phyloP scores from a whole-genome alignment of 2,329 filamentous ascomycete genomes.

The Cladosporium sp. region DNA sequence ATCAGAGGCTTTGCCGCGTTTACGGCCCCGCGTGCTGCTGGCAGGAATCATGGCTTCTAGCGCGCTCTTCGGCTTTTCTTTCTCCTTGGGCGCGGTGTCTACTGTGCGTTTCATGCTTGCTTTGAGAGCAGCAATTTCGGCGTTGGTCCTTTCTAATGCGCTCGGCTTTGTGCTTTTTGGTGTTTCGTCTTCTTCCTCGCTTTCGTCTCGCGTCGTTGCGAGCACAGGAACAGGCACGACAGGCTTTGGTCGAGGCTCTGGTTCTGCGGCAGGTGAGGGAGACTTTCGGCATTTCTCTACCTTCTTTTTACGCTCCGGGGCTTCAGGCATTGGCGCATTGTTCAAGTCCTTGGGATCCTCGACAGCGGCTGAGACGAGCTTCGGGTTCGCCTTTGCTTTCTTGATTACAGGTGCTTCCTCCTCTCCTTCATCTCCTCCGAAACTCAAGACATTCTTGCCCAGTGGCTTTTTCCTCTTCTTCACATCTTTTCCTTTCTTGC shows the following conservation, averaged over 20 bases:
- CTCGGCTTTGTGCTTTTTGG: constrained; percentile 16
- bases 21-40: constrained; percentile 66
- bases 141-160: constrained; percentile 65
- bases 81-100: constrained; percentile 33
- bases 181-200: constrained; percentile 19
- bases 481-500: constrained; percentile 52
- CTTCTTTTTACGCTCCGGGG: constrained; percentile 19
- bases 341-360: constrained; percentile 23
- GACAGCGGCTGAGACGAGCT: constrained; percentile 50
- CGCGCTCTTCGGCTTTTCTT: constrained; percentile 61
- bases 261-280: constrained; percentile 15
- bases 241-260: constrained; percentile 10
- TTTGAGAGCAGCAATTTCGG: constrained; percentile 75
- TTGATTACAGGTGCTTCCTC: constrained; percentile 61
- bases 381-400: constrained; percentile 74
- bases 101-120: constrained; percentile 70
- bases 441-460: constrained; percentile 74
- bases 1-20: constrained; percentile 54
- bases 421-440: constrained; percentile 61
- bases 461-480: constrained; percentile 64
- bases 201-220: constrained; percentile 3
- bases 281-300: constrained; percentile 14
- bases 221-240: neutral
- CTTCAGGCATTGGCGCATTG: constrained; percentile 19
- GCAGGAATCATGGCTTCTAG: constrained; percentile 71